phyloP scores from a whole-genome alignment of 23 red algal species.

The Gracilaria domingensis region DNA sequence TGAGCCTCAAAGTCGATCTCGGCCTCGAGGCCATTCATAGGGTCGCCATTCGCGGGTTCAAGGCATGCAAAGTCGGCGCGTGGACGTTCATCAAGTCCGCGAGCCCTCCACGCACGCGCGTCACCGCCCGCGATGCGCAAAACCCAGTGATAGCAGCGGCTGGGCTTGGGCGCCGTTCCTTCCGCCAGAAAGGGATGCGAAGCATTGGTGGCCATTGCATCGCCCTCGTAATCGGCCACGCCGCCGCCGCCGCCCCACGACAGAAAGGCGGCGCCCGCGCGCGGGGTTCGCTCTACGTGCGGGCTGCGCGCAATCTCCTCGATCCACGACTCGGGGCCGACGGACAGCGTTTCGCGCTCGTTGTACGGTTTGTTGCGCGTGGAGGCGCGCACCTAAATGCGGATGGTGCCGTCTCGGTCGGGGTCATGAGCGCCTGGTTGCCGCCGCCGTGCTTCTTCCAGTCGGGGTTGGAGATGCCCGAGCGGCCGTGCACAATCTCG shows the following conservation, averaged over 20 bases:
- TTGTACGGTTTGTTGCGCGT: background rate
- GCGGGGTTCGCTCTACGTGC: constrained; percentile 72
- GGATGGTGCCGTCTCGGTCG: constrained; percentile 83
- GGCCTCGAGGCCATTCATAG: constrained; percentile 34
- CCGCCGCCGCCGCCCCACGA: constrained; percentile 86
- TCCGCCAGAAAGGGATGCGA: constrained; percentile 38
- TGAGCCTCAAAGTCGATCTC: constrained; percentile 29
- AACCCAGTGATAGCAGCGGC: constrained; percentile 73
- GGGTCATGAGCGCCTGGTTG: constrained; percentile 84
- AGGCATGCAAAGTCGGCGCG: constrained; percentile 75
- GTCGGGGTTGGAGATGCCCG: constrained; percentile 68
- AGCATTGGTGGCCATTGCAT: constrained; percentile 72
- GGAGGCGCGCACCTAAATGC: constrained; percentile 73
- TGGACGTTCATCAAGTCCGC: constrained; percentile 83
- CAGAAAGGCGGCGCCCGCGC: constrained; percentile 71
- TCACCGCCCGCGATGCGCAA: constrained; percentile 54
- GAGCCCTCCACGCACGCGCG: constrained; percentile 68
- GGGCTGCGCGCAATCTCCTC: constrained; percentile 80
- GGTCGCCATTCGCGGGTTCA: constrained; percentile 66
- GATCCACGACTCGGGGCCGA: constrained; percentile 69
- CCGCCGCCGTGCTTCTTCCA: constrained; percentile 89
- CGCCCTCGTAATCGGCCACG: constrained; percentile 79
- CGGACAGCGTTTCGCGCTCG: background rate
- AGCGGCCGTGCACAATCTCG: constrained; percentile 69
- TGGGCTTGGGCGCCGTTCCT: constrained; percentile 62